phyloP scores from a whole-genome alignment of 179 eudicot species.

The Spinacia oleracea region DNA sequence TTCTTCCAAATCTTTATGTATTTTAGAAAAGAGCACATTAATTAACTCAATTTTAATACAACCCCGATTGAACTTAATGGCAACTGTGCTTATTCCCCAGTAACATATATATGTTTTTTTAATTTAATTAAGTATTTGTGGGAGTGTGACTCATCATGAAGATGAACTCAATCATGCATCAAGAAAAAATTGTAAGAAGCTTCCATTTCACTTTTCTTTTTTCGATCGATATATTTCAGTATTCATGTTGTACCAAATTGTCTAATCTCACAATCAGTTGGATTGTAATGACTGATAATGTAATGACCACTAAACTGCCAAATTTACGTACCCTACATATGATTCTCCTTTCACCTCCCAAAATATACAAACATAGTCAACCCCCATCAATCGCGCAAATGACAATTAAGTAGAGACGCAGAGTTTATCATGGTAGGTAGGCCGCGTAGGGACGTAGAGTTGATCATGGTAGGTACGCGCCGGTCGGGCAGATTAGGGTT shows the following conservation, averaged over 20 bases:
- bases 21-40: too few relatives aligned
- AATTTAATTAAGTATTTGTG: too few relatives aligned
- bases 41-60: too few relatives aligned
- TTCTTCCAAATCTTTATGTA: not conserved
- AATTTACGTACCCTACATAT: not conserved
- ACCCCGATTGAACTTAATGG: too few relatives aligned
- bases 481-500: too few relatives aligned
- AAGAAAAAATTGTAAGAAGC: conserved; percentile 13
- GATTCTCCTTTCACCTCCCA: not conserved
- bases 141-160: conserved; percentile 1
- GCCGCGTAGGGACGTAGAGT: too few relatives aligned
- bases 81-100: too few relatives aligned
- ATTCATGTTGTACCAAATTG: not conserved
- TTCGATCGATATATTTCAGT: not conserved
- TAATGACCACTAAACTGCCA: not conserved
- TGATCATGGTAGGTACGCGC: too few relatives aligned
- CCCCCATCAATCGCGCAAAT: not conserved
- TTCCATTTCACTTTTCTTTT: not conserved
- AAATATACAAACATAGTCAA: not conserved
- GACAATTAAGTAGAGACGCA: too few relatives aligned
- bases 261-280: not conserved
- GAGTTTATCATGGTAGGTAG: too few relatives aligned
- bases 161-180: not conserved
- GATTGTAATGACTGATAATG: not conserved
- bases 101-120: too few relatives aligned